Conservation (phyloP, 768 basidiomycete genomes). For the Coprinellus aureogranulatus region DNA sequence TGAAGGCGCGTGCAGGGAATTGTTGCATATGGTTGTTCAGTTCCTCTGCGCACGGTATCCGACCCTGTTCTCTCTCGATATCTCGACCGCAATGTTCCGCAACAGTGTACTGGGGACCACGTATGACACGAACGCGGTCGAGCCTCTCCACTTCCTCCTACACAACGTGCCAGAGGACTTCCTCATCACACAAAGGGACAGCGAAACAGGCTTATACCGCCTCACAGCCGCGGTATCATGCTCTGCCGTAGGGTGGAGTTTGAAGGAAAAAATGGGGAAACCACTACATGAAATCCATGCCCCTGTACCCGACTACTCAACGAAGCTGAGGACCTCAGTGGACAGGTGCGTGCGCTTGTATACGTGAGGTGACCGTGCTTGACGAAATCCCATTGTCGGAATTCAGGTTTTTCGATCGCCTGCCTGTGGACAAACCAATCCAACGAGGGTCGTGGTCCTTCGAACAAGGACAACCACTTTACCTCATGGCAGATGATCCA, state of each 20-base stretch:
- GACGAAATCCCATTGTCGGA: no score
- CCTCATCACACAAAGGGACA: constrained; percentile 39
- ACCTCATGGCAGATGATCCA: constrained; percentile 37
- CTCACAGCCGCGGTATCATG: constrained; percentile 45
- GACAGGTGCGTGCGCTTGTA: constrained; percentile 34
- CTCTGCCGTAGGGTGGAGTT: constrained; percentile 51
- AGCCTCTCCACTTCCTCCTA: constrained; percentile 45
- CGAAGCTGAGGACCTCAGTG: constrained; percentile 48
- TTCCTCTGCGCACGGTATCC: constrained; percentile 59
- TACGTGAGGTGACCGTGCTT: no score
- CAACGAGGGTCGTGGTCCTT: constrained; percentile 53
- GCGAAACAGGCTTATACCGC: constrained; percentile 40
- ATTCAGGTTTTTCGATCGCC: constrained; percentile 49
- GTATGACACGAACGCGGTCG: constrained; percentile 23
- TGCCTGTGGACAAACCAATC: constrained; percentile 47
- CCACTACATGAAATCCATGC: constrained; percentile 45
- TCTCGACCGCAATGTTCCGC: constrained; percentile 33
- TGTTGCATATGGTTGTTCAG: constrained; percentile 56
- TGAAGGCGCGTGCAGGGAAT: constrained; percentile 46
- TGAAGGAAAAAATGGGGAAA: constrained; percentile 45
- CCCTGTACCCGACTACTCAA: constrained; percentile 49
- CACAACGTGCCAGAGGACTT: constrained; percentile 55
- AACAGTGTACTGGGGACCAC: constrained; percentile 40
- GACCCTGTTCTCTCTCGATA: constrained; percentile 42
- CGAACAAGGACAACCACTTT: constrained; percentile 50